Evolutionary conservation across 1,284 basidiomycete species (phyloP), one percentile per base, ranked within the genome.

Genomic region (Irpex sp.): DNA sequence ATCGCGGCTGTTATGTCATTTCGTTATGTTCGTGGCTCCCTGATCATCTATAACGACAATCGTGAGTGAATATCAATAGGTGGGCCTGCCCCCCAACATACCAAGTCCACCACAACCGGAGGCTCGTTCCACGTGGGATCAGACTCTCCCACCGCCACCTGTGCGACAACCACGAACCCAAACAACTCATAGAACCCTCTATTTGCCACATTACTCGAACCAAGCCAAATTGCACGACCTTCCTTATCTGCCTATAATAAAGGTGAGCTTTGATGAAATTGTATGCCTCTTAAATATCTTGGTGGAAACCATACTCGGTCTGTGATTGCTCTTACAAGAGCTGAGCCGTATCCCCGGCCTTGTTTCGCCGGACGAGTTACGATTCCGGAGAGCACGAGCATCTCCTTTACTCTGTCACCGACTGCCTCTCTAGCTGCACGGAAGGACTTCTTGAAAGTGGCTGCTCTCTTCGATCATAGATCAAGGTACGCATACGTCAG

Each of bases 171-270:
- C 8, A 21, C 15, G 58, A 63, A 66, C 11, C 65, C 65, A 15
- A 61, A 35, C 13, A 21, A 31, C n/a, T 61, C 61, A 36, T 64
- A 66, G 47, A 66, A 66, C 19, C 17, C 57, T 5, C 36, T 58
- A 43, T 66, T 66, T 2, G 35, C 55, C 9, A 54, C 36, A 35
- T 65, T 66, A 59, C 65, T 61, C n/a, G 62, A 64, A 17, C 37
- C 35, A 26, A 66, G 57, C 54, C 60, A 64, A 4, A 46, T 57
- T 1, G 59, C 57, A 11, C 59, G 59, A 26, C 39, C 21, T 37
- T 60, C 43, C 8, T 9, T 35, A 47, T 63, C 62, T 7, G 62
- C 62, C 62, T 62, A 19, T 6, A n/a, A 36, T 17, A 50, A 19
- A 51, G 13, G 4, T n/a, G 11, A 6, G 3, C 5, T 6, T 37